These are phyloP conservation scores for Paracoccidioides brasiliensis DNA, from an alignment of 2,329 filamentous ascomycete species.

Conservation along the genomic window DNA sequence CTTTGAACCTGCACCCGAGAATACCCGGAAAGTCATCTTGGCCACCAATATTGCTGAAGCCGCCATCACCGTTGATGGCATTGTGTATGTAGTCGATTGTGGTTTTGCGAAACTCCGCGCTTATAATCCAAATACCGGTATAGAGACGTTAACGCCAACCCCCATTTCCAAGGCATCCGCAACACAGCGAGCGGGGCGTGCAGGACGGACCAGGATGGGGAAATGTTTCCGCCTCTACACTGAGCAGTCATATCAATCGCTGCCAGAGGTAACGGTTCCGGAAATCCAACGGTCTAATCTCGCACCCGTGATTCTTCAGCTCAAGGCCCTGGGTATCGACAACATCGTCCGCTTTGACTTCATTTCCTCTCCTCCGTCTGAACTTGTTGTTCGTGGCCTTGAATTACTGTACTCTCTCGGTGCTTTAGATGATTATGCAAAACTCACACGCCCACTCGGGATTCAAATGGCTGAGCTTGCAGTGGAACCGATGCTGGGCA, in stretches of 20 bases:
- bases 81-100: slow-evolving; percentile 79
- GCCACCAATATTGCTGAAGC: slow-evolving; percentile 95
- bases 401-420: slow-evolving; percentile 80
- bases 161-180: slow-evolving; percentile 83
- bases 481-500: slow-evolving; percentile 91
- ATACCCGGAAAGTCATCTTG: slow-evolving; percentile 81
- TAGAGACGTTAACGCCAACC: slow-evolving; percentile 72
- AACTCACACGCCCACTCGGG: slow-evolving; percentile 79
- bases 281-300: slow-evolving; percentile 90
- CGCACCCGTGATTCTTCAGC: slow-evolving; percentile 73
- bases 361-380: slow-evolving; percentile 69
- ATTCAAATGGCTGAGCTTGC: slow-evolving; percentile 84
- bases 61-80: slow-evolving; percentile 84
- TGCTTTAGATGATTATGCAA: slow-evolving; percentile 77
- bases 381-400: slow-evolving; percentile 71
- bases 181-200: slow-evolving; percentile 79
- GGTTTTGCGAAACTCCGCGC: slow-evolving; percentile 84
- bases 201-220: slow-evolving; percentile 75
- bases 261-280: slow-evolving; percentile 64
- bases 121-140: slow-evolving; percentile 71
- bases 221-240: slow-evolving; percentile 94
- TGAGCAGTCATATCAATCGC: slow-evolving; percentile 51
- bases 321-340: slow-evolving; percentile 90
- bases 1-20: slow-evolving; percentile 69
- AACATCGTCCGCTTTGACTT: slow-evolving; percentile 88